These are phyloP conservation scores for Cryptococcus jaspeensis DNA, from an alignment of 1,284 basidiomycete genomes.

Conservation along the genomic window DNA sequence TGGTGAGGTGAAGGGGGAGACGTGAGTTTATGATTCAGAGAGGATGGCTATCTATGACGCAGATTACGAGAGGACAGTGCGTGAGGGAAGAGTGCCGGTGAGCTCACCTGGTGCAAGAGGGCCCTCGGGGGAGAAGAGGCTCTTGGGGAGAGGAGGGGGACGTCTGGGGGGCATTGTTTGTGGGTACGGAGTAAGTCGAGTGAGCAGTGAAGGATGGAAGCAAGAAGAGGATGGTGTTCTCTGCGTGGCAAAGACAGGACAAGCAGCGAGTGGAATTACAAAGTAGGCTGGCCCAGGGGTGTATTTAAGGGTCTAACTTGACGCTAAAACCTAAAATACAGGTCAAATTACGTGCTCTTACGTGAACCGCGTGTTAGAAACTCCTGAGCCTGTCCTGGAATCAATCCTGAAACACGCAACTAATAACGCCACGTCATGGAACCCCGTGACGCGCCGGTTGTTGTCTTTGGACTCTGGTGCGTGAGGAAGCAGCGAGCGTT, in stretches of 20 bases:
- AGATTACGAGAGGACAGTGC: not conserved
- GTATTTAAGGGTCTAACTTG: not conserved
- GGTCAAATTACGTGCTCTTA: too few species aligned
- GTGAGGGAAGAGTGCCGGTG: not conserved
- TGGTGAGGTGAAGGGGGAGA: not conserved
- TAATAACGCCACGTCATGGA: too few species aligned
- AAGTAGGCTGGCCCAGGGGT: not conserved
- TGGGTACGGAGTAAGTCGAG: not conserved
- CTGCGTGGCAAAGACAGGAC: too few species aligned
- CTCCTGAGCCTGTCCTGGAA: too few species aligned
- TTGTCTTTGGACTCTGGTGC: too few species aligned
- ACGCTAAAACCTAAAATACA: too few species aligned
- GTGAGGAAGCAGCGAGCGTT: too few species aligned
- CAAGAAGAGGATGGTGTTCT: not conserved
- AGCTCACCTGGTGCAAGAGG: slow-evolving; percentile 41
- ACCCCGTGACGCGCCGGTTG: too few species aligned
- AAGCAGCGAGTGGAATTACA: not conserved
- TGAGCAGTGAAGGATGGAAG: not conserved
- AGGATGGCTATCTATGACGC: not conserved
- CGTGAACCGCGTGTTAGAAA: too few species aligned
- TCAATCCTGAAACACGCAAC: too few species aligned
- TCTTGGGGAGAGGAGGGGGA: slow-evolving; percentile 40
- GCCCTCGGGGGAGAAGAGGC: slow-evolving; percentile 36
- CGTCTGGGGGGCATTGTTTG: slow-evolving; percentile 36
- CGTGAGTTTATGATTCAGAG: not conserved